Percentiles rank a stretch among this genome's conserved stretches.
phyloP scores from a whole-genome alignment of 2,329 filamentous ascomycete genomes.

The Trichoderma koningii region DNA sequence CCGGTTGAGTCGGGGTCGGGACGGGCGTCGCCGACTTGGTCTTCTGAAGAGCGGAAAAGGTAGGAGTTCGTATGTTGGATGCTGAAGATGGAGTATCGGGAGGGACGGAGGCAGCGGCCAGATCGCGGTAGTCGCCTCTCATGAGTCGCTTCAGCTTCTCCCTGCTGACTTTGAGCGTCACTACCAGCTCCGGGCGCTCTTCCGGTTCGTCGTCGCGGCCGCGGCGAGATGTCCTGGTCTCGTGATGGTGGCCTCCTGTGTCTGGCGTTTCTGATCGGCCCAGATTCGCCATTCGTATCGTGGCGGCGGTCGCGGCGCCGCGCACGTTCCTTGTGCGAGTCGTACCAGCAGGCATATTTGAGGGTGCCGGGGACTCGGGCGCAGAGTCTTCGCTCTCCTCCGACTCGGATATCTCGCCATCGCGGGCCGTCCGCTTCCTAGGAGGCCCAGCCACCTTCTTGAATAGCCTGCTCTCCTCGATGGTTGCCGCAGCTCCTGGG shows the following conservation, averaged over 20 bases:
- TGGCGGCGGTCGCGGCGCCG: slow-evolving; percentile 81
- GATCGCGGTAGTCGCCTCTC: slow-evolving; percentile 53
- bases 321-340: slow-evolving; percentile 86
- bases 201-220: slow-evolving; percentile 82
- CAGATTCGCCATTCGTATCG: slow-evolving; percentile 81
- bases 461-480: slow-evolving; percentile 86
- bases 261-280: slow-evolving; percentile 90
- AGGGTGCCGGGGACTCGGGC: slow-evolving; percentile 80
- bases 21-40: slow-evolving; percentile 45
- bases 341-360: slow-evolving; percentile 69
- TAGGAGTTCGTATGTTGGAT: slow-evolving; percentile 39
- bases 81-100: slow-evolving; percentile 40
- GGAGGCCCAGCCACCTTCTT: slow-evolving; percentile 69
- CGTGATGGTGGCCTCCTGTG: slow-evolving; percentile 66
- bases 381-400: slow-evolving; percentile 88
- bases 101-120: slow-evolving; percentile 39
- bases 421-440: slow-evolving; percentile 55
- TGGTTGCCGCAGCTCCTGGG: slow-evolving; percentile 75
- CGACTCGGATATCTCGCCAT: slow-evolving; percentile 80
- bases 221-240: slow-evolving; percentile 68
- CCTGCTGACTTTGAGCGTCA: slow-evolving; percentile 73
- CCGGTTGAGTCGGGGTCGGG: slow-evolving; percentile 29
- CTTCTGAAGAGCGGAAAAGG: slow-evolving; percentile 36
- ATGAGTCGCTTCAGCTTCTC: slow-evolving; percentile 70
- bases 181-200: slow-evolving; percentile 67